Base-by-base conservation (phyloP, 306 rosid genomes). In the Corylus avellana region DNA sequence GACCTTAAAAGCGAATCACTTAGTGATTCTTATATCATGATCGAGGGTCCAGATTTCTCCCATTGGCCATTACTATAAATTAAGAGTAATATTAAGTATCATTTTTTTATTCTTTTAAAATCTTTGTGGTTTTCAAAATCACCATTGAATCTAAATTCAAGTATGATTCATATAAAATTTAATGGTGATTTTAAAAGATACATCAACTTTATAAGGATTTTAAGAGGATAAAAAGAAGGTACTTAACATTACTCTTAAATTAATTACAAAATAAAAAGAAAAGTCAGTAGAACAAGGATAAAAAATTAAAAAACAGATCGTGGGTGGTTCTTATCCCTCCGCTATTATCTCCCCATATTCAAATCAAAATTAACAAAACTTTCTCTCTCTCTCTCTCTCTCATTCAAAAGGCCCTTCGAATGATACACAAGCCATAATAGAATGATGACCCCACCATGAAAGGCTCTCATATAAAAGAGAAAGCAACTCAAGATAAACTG, bases 381-480 rank as follows among this genome's bases (percentile, higher is more conserved):
- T 79, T 70, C 20, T 14, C 12, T 22, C 22, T 71, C 59, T 64
- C 59, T 64, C 39, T 76, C 47, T 76, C 54, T 37, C 32, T 14
- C 64, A 53, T 39, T 66, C 46, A 37, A 59, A 59, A 77, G 54
- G 62, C 56, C 56, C 64, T 37, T 50, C 12, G 11, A 22, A 22
- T 22, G 25, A 57, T n/a, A n/a, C 53, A 84, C 56, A 11, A 63
- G 20, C 11, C 3, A 32, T 4, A 62, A 39, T 70, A 39, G 39
- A 62, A 37, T 12, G 22, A 71, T 12, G 63, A 51, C 85, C 84
- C 89, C 84, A 84, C 84, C 80, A 84, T 83, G 87, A 51, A 89
- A 64, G 63, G 71, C 82, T 29, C 25, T 42, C 22, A 46, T 78
- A 71, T 3, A 74, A 78, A 76, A 78, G 87, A 72, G 47, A 70